Conservation (phyloP, 495 filamentous ascomycete genomes). For the Lasiosphaeria miniovina region DNA sequence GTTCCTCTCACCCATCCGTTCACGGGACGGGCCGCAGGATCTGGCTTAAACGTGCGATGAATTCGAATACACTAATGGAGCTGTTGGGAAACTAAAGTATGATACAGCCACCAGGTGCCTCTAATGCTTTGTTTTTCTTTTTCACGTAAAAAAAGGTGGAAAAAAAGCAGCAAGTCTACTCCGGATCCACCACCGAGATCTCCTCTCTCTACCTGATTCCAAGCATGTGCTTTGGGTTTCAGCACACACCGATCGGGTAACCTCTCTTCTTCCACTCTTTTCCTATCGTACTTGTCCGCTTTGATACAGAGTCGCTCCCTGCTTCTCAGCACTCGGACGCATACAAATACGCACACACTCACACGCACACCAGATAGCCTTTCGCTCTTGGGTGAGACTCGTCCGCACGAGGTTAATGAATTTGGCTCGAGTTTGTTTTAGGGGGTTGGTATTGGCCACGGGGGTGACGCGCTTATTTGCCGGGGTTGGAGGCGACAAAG, state of each 20-base stretch:
- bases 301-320: background rate
- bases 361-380: background rate
- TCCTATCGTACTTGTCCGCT: background rate
- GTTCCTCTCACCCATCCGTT: no score
- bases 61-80: background rate
- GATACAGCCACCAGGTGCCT: background rate
- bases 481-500: slow-evolving; percentile 53
- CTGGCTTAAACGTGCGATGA: background rate
- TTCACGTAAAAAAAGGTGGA: background rate
- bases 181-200: background rate
- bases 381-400: background rate
- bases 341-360: background rate
- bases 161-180: background rate
- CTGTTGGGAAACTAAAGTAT: background rate
- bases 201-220: background rate
- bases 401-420: background rate
- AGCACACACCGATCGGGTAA: background rate
- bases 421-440: no score
- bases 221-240: background rate
- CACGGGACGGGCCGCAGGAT: background rate
- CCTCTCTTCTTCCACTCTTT: background rate
- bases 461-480: slow-evolving; percentile 42
- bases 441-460: background rate
- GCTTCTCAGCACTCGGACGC: background rate
- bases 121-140: background rate